Conservation (phyloP, 73 alveolate genomes). For the Paramecium tetraurelia region DNA sequence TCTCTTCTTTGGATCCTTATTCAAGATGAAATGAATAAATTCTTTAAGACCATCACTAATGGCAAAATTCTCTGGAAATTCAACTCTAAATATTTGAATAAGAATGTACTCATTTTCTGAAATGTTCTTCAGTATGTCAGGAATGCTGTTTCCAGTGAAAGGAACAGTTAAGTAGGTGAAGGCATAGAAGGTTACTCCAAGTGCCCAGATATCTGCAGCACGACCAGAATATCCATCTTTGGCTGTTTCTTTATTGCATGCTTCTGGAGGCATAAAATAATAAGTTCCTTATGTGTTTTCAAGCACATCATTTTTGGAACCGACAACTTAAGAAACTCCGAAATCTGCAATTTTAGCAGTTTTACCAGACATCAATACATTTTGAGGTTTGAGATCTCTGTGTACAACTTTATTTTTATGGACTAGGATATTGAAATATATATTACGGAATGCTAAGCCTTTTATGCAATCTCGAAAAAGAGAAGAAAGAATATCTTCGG, state of each 20-base stretch:
- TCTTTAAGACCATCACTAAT: slow-evolving; percentile 75
- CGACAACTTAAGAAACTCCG: slow-evolving; percentile 76
- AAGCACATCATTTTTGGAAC: slow-evolving; percentile 71
- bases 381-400: slow-evolving; percentile 96
- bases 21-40: slow-evolving; percentile 72
- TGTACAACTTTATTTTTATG: slow-evolving; percentile 92
- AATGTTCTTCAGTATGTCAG: slow-evolving; percentile 79
- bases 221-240: slow-evolving; percentile 86
- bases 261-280: slow-evolving; percentile 97
- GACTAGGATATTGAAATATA: slow-evolving; percentile 21
- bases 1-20: slow-evolving; percentile 88
- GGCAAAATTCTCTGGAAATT: slow-evolving; percentile 66
- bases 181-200: slow-evolving; percentile 90
- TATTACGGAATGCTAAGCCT: slow-evolving; percentile 71
- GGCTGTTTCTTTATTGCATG: slow-evolving; percentile 74
- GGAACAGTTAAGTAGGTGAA: slow-evolving; percentile 85
- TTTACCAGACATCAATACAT: slow-evolving; percentile 85
- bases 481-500: slow-evolving; percentile 68
- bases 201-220: slow-evolving; percentile 96
- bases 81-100: slow-evolving; percentile 16
- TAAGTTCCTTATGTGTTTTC: slow-evolving; percentile 91
- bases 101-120: slow-evolving; percentile 31
- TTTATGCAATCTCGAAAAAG: slow-evolving; percentile 75
- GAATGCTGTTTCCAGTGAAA: slow-evolving; percentile 77
- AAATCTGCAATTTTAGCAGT: slow-evolving; percentile 95